Evolutionary conservation across 441 rosid genomes (phyloP).

Genomic region (Erysimum cheiri): DNA sequence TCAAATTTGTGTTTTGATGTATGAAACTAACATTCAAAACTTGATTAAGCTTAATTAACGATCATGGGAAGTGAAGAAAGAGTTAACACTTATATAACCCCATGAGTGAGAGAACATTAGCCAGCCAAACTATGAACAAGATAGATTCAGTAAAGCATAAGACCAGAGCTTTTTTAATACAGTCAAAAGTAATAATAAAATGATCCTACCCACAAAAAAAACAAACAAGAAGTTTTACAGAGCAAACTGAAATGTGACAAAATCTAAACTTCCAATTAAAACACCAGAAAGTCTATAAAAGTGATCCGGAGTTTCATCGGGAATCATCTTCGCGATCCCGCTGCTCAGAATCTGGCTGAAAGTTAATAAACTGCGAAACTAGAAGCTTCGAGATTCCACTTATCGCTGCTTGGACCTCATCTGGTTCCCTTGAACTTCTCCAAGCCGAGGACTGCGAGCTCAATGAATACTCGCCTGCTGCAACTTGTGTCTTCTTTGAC

Average conservation of each 20-base stretch:
- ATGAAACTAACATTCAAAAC: neutral
- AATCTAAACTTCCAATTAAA: conserved; percentile 20
- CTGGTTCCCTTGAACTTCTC: conserved; percentile 59
- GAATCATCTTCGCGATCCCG: conserved; percentile 37
- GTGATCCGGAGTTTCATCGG: conserved; percentile 27
- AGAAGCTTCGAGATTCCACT: conserved; percentile 83
- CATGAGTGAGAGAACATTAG: neutral
- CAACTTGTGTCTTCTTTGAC: conserved; percentile 72
- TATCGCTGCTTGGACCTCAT: conserved; percentile 85
- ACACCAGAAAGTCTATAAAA: conserved; percentile 28
- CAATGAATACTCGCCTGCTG: conserved; percentile 75
- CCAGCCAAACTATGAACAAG: conserved; percentile 3
- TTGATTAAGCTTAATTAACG: neutral
- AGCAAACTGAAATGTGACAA: conserved; percentile 5
- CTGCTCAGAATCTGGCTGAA: conserved; percentile 64
- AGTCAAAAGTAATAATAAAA: conserved; percentile 15
- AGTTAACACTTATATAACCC: neutral
- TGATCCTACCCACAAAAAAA: neutral
- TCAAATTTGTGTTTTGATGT: neutral
- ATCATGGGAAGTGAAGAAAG: conserved; percentile 10
- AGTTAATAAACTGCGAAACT: conserved; percentile 72
- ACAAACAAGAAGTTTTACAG: neutral
- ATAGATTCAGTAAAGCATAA: conserved; percentile 1
- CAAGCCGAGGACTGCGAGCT: conserved; percentile 61
- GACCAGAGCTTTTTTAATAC: conserved; percentile 5